A percentile compares a stretch with the other conserved stretches of the same genome.
Evolutionary conservation across 257 asterid genomes (phyloP).

Genomic region (Scutellaria galericulata): DNA sequence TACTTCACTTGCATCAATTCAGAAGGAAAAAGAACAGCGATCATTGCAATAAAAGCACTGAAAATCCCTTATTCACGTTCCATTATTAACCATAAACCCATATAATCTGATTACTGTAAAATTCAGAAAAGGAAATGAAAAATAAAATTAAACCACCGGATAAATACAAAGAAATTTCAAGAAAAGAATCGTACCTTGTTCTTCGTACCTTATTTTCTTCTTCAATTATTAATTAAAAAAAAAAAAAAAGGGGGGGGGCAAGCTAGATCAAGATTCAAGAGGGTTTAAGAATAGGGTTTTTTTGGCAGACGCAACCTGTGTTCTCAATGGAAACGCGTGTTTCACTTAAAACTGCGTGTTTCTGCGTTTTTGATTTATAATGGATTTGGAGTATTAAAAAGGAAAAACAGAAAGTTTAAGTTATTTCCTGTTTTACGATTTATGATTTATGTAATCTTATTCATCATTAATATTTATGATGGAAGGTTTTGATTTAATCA

Average conservation of each 20-base stretch:
- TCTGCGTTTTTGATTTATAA: too few species aligned
- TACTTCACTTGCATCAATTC: not conserved
- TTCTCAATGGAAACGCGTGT: conserved; percentile 23
- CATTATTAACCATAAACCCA: not conserved
- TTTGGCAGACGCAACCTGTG: not conserved
- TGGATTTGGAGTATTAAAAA: too few species aligned
- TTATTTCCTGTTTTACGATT: too few species aligned
- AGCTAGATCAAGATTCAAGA: not conserved
- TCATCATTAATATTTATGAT: too few species aligned
- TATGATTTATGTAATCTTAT: too few species aligned
- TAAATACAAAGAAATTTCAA: not conserved
- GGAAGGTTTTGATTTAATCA: too few species aligned
- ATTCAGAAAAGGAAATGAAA: not conserved
- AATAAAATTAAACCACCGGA: not conserved
- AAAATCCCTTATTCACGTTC: not conserved
- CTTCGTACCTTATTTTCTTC: conserved; percentile 28
- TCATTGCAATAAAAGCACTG: too few species aligned
- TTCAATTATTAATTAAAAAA: not conserved
- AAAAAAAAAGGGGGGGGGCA: not conserved
- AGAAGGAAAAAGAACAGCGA: not conserved
- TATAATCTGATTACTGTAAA: too few species aligned
- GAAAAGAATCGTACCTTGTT: conserved; percentile 30
- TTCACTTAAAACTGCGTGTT: too few species aligned
- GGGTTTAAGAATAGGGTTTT: conserved; percentile 29
- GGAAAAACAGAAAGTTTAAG: too few species aligned